Conservation (phyloP, 306 rosid species). For the Ochetophila trinervis region DNA sequence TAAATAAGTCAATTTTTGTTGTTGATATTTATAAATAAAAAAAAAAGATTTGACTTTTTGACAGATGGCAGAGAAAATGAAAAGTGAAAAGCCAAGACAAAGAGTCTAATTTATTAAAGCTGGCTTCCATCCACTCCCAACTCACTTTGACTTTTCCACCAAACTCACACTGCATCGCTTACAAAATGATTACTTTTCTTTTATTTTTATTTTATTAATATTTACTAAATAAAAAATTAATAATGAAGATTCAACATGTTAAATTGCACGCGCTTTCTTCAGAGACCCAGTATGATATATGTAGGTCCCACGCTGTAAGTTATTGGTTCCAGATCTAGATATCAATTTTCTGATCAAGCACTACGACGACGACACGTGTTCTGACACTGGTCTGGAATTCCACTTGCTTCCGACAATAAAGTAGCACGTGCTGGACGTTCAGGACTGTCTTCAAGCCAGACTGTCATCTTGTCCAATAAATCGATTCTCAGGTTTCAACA, state of each 20-base stretch:
- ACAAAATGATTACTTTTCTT: too few species aligned
- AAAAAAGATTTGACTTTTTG: too few species aligned
- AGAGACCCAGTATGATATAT: neutral
- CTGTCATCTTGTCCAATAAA: conserved; percentile 7
- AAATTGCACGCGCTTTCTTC: neutral
- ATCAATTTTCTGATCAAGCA: neutral
- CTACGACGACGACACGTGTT: neutral
- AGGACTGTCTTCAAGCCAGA: neutral
- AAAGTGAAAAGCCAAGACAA: too few species aligned
- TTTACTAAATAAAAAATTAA: neutral
- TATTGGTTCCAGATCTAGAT: neutral
- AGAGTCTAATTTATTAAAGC: too few species aligned
- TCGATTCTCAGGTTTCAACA: too few species aligned
- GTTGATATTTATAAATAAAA: too few species aligned
- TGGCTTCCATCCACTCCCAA: too few species aligned
- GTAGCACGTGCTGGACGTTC: conserved; percentile 14
- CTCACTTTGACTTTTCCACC: too few species aligned
- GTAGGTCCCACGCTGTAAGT: conserved; percentile 5
- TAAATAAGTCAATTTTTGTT: too few species aligned
- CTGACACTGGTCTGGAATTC: neutral
- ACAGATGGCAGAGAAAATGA: too few species aligned
- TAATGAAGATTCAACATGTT: neutral
- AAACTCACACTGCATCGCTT: too few species aligned
- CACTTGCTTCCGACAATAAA: conserved; percentile 11
- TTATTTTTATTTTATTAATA: neutral